Conservation (phyloP, 495 filamentous ascomycete species). For the Trichoderma virens region DNA sequence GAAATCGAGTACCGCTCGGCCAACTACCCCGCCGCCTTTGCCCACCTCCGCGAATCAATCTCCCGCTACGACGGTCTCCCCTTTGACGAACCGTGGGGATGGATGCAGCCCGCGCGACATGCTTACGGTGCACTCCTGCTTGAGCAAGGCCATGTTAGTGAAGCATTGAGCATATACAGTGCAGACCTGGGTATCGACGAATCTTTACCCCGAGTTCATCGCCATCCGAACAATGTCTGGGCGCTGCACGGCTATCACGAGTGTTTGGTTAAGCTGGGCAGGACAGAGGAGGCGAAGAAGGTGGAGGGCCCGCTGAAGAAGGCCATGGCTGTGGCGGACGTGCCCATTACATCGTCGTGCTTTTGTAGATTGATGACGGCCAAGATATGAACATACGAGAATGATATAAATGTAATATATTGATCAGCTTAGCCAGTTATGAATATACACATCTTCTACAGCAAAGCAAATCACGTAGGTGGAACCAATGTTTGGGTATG, state of each 20-base stretch:
- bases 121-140: conserved; percentile 55
- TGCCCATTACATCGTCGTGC: conserved; percentile 52
- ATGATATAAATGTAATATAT: background rate
- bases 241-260: conserved; percentile 59
- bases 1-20: conserved; percentile 58
- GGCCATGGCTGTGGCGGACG: conserved; percentile 48
- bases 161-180: conserved; percentile 48
- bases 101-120: conserved; percentile 62
- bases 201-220: conserved; percentile 47
- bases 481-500: background rate
- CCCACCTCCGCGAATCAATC: conserved; percentile 44
- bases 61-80: conserved; percentile 47
- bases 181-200: conserved; percentile 55
- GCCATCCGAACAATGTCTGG: conserved; percentile 63
- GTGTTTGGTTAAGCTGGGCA: conserved; percentile 46
- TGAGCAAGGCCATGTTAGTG: conserved; percentile 49
- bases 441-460: background rate
- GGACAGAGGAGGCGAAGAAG: conserved; percentile 40
- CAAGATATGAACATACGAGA: background rate
- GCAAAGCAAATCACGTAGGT: background rate
- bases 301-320: conserved; percentile 41
- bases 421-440: background rate
- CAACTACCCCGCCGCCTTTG: conserved; percentile 47
- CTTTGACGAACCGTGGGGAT: conserved; percentile 64
- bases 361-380: conserved; percentile 43